Percentiles rank a stretch among this genome's conserved stretches.
phyloP scores from a whole-genome alignment of 805 yeast genomes.

The Sugiyamaella boreocaroliniensis region DNA sequence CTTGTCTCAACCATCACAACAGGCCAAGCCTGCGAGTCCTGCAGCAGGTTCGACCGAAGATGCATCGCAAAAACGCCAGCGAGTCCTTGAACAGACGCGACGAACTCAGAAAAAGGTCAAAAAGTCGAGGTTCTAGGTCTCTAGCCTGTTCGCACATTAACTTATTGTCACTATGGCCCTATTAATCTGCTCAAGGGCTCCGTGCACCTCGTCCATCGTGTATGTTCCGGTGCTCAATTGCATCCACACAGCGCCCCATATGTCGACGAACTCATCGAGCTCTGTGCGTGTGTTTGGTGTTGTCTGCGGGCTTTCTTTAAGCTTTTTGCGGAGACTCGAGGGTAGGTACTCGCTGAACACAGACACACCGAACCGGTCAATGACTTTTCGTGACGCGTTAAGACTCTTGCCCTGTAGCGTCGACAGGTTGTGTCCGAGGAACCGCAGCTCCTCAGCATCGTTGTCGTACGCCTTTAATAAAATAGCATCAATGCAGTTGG shows the following conservation, averaged over 20 bases:
- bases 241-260: not conserved
- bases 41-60: not conserved
- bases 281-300: not conserved
- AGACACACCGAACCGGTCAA: constrained; percentile 48
- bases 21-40: no score
- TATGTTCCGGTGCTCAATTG: not conserved
- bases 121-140: not conserved
- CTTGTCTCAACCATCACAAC: no score
- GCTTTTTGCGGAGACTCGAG: not conserved
- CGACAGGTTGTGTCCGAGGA: constrained; percentile 40
- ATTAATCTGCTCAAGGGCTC: not conserved
- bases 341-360: constrained; percentile 43
- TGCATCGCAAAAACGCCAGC: not conserved
- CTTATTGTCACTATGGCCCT: not conserved
- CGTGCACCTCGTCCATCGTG: not conserved
- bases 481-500: constrained; percentile 44
- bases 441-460: constrained; percentile 38
- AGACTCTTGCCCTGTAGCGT: constrained; percentile 30
- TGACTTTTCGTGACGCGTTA: constrained; percentile 36
- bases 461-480: constrained; percentile 47
- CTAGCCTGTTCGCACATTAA: not conserved
- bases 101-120: not conserved
- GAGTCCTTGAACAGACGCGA: not conserved
- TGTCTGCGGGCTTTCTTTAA: not conserved
- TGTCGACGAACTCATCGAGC: not conserved